These are phyloP conservation scores for Paramecium sonneborni DNA, from an alignment of 73 alveolate genomes.

Conservation along the genomic window DNA sequence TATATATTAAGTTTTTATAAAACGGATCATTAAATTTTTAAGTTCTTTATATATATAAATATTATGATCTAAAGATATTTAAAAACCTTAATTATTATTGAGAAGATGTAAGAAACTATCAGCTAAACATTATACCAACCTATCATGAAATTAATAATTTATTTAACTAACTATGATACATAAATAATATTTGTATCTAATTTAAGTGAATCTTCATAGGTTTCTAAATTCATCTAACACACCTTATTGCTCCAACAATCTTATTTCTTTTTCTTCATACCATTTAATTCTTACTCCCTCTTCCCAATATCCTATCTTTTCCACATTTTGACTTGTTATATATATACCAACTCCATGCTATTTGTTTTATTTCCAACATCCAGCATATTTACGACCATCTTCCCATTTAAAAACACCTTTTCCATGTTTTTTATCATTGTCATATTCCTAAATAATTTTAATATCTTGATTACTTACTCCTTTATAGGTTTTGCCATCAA, in stretches of 20 bases:
- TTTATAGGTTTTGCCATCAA: constrained; percentile 77
- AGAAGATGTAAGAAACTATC: too few relatives aligned
- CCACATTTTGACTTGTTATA: constrained; percentile 47
- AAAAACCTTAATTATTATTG: neutral
- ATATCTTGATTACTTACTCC: constrained; percentile 61
- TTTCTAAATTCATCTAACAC: constrained; percentile 26
- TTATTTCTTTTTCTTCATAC: constrained; percentile 48
- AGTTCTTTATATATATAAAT: neutral
- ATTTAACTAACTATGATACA: neutral
- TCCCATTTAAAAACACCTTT: constrained; percentile 72
- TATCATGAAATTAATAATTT: neutral
- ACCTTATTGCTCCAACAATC: neutral
- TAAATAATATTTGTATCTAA: neutral
- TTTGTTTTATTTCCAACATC: constrained; percentile 71
- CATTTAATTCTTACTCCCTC: constrained; percentile 61
- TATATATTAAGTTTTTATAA: constrained; percentile 8
- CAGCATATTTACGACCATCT: constrained; percentile 68
- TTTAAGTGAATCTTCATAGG: neutral
- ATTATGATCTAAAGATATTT: neutral
- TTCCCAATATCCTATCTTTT: constrained; percentile 65
- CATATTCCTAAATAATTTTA: constrained; percentile 49
- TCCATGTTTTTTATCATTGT: constrained; percentile 77
- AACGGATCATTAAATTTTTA: neutral
- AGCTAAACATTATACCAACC: too few relatives aligned
- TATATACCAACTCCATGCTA: constrained; percentile 70